Conservation (phyloP, 164 flowering plant genomes). For the Macadamia tetraphylla region DNA sequence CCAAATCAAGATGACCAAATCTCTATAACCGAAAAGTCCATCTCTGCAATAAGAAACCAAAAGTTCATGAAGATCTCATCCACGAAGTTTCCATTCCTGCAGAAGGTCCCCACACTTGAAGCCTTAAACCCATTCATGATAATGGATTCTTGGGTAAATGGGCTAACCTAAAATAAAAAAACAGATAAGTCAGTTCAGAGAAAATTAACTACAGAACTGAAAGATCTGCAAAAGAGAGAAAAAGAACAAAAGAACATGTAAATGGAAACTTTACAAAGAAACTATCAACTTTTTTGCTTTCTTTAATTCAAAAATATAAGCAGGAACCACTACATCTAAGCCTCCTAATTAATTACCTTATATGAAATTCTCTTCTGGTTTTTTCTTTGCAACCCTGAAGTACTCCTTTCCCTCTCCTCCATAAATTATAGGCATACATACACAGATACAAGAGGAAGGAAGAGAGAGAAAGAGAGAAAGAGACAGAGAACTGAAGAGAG, state of each 20-base stretch:
- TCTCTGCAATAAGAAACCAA: not conserved
- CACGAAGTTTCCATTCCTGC: not conserved
- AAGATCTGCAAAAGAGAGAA: not conserved
- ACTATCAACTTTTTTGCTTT: no score
- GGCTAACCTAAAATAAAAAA: slow-evolving; percentile 1
- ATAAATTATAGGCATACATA: not conserved
- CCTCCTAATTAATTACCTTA: slow-evolving; percentile 20
- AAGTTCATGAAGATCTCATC: not conserved
- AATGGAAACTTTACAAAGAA: no score
- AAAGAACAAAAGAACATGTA: not conserved
- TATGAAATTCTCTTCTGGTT: slow-evolving; percentile 9
- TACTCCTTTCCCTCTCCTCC: not conserved
- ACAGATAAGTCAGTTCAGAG: no score
- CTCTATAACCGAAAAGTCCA: not conserved
- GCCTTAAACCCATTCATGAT: slow-evolving; percentile 5
- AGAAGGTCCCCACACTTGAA: slow-evolving; percentile 7
- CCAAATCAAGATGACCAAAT: slow-evolving; percentile 28
- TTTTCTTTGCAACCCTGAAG: slow-evolving; percentile 12
- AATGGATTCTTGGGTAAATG: not conserved
- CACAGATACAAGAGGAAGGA: slow-evolving; percentile 2
- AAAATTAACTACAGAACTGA: no score
- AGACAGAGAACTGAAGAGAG: not conserved
- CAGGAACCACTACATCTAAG: not conserved
- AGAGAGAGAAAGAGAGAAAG: slow-evolving; percentile 16
- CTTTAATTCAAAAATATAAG: no score